Conservation (phyloP, 495 filamentous ascomycete genomes). For the Tuber magnatum region DNA sequence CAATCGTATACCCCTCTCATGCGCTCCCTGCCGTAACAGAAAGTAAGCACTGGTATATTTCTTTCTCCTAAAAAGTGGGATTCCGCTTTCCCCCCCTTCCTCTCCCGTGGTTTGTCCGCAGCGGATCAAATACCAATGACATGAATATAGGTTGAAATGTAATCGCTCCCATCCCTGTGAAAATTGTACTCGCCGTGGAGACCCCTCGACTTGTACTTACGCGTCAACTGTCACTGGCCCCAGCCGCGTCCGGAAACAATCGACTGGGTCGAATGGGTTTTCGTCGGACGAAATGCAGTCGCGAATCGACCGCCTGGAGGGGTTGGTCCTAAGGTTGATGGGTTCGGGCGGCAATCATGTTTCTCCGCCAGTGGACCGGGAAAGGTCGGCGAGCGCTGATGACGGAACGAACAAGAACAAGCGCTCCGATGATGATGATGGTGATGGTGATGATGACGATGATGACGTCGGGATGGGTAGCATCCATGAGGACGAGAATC, state of each 20-base stretch:
- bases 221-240: constrained; percentile 49
- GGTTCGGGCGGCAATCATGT: constrained; percentile 50
- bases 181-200: constrained; percentile 86
- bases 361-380: constrained; percentile 28
- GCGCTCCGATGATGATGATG: constrained; percentile 22
- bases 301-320: constrained; percentile 92
- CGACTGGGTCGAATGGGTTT: constrained; percentile 50
- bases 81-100: neutral
- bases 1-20: constrained; percentile 90
- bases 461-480: constrained; percentile 44
- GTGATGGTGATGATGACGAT: constrained; percentile 21
- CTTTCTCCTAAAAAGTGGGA: constrained; percentile 15
- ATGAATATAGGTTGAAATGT: constrained; percentile 67
- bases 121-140: constrained; percentile 30
- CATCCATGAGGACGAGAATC: constrained; percentile 51
- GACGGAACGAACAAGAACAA: constrained; percentile 12
- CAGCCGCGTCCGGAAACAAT: constrained; percentile 53
- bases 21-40: constrained; percentile 84
- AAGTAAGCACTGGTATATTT: constrained; percentile 59
- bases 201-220: constrained; percentile 80
- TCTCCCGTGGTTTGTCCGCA: neutral
- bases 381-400: constrained; percentile 29
- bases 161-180: constrained; percentile 88
- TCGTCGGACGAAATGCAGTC: constrained; percentile 97
- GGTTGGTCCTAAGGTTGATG: constrained; percentile 91